Evolutionary conservation across 208 protist genomes (phyloP).

Genomic region (Trypanosomatidae sp.): DNA sequence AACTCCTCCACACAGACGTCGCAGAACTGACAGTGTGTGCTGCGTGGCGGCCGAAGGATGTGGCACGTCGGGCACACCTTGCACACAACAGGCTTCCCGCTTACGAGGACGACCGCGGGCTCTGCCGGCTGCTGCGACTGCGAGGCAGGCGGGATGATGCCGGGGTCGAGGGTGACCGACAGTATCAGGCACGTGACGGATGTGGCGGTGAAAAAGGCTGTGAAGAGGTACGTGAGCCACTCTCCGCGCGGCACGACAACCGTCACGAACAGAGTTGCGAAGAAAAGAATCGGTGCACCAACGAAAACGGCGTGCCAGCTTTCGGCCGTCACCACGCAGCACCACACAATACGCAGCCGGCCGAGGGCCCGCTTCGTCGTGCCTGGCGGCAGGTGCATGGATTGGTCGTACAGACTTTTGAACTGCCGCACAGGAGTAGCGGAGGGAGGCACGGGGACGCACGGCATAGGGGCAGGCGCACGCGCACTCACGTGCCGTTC

Average conservation of each 20-base stretch:
- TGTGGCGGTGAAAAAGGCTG: conserved; percentile 25
- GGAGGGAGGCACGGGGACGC: conserved; percentile 5
- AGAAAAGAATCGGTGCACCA: conserved; percentile 35
- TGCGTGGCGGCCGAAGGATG: conserved; percentile 74
- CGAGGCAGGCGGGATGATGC: conserved; percentile 62
- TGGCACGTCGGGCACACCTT: conserved; percentile 84
- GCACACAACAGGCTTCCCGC: conserved; percentile 43
- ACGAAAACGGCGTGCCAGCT: conserved; percentile 41
- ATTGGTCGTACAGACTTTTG: conserved; percentile 11
- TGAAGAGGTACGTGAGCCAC: conserved; percentile 48
- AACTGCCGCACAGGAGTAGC: conserved; percentile 16
- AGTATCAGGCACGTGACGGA: conserved; percentile 54
- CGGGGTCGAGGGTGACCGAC: conserved; percentile 66
- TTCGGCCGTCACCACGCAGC: conserved; percentile 47
- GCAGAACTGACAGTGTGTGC: conserved; percentile 77
- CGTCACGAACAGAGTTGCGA: conserved; percentile 40
- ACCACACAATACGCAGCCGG: conserved; percentile 31
- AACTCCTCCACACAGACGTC: conserved; percentile 87
- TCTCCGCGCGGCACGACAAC: conserved; percentile 53
- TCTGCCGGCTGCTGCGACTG: conserved; percentile 10
- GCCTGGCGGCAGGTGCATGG: conserved; percentile 15
- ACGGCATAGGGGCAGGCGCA: not conserved
- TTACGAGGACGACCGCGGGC: conserved; percentile 28
- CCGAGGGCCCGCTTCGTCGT: conserved; percentile 55
- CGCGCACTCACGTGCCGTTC: not conserved